phyloP scores from a whole-genome alignment of 1,284 basidiomycete genomes.

The Lentinula novae-zelandiae region DNA sequence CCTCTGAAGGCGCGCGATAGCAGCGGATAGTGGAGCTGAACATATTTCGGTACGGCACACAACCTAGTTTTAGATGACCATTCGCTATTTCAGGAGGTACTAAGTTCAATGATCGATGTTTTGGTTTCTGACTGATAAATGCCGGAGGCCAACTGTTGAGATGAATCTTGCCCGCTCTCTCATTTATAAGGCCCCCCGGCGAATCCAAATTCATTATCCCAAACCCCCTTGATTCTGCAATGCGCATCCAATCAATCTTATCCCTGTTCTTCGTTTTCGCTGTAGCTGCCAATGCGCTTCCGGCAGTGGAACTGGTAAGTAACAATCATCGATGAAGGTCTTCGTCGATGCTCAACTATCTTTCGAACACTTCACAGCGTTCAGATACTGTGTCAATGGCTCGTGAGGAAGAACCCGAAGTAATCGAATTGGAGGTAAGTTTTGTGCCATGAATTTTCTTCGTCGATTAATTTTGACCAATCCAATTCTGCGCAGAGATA shows the following conservation, averaged over 20 bases:
- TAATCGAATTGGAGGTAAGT: background rate
- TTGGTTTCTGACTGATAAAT: background rate
- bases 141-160: background rate
- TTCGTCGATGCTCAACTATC: background rate
- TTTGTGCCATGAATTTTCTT: background rate
- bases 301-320: background rate
- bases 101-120: background rate
- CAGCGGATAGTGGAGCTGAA: background rate
- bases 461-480: too few species aligned
- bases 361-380: background rate
- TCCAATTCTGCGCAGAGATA: background rate
- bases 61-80: background rate
- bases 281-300: background rate
- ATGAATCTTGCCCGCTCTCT: background rate
- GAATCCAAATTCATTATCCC: background rate
- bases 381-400: background rate
- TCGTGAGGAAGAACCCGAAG: background rate
- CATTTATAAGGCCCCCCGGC: background rate
- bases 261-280: background rate
- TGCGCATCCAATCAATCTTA: slow-evolving; percentile 5
- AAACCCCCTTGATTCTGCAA: background rate
- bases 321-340: too few species aligned
- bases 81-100: background rate
- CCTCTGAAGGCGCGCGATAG: background rate
- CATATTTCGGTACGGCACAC: slow-evolving; percentile 1